Conservation (phyloP, 23 red algal species). For the Cyanidioschyzon merolae region DNA sequence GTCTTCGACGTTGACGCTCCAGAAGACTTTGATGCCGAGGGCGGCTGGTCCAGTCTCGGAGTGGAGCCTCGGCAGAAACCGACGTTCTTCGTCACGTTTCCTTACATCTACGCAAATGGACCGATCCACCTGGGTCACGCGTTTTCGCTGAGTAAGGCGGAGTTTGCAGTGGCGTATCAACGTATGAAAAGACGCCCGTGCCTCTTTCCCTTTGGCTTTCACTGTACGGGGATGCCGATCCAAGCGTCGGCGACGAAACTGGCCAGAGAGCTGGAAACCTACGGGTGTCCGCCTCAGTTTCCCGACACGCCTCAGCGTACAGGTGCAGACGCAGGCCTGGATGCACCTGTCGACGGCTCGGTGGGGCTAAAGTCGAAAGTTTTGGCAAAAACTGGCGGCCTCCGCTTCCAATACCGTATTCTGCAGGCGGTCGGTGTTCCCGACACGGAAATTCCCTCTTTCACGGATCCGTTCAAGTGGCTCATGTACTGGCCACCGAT, state of each 20-base stretch:
- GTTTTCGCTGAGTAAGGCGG: conserved; percentile 92
- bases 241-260: conserved; percentile 87
- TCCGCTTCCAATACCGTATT: conserved; percentile 77
- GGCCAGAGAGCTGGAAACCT: conserved; percentile 50
- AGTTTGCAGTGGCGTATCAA: conserved; percentile 77
- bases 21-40: not conserved
- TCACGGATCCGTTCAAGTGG: conserved; percentile 80
- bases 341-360: conserved; percentile 12
- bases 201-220: conserved; percentile 96
- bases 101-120: conserved; percentile 94
- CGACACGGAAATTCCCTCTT: conserved; percentile 40
- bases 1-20: conserved; percentile 70
- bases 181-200: conserved; percentile 51
- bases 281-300: conserved; percentile 66
- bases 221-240: conserved; percentile 99
- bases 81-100: conserved; percentile 89
- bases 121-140: conserved; percentile 96
- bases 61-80: not conserved
- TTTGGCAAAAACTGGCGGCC: conserved; percentile 43
- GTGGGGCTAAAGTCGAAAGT: conserved; percentile 61
- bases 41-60: not conserved
- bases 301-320: conserved; percentile 11
- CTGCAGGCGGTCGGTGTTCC: conserved; percentile 63
- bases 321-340: not conserved
- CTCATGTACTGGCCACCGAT: conserved; percentile 67